A percentile compares a stretch with the other conserved stretches of the same genome.
Conservation (phyloP, 345 rosid genomes). For the Salix viminalis region DNA sequence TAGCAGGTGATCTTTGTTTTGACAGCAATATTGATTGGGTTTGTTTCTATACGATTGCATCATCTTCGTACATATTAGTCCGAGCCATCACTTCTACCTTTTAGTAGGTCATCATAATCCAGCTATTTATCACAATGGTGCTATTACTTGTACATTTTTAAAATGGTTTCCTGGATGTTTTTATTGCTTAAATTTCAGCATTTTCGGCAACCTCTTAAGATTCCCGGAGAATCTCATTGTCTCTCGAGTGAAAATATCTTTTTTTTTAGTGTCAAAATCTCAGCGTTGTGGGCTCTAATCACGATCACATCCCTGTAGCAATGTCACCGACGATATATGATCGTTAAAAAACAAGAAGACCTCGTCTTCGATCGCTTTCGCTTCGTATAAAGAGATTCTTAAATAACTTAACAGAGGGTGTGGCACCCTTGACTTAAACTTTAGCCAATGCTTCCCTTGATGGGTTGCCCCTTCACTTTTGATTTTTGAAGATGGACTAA, state of each 20-base stretch:
- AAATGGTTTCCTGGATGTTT: conserved; percentile 10
- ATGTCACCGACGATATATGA: not conserved
- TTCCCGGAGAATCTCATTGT: not conserved
- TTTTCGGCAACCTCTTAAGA: not conserved
- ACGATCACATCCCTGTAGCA: not conserved
- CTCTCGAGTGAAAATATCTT: not conserved
- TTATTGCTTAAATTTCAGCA: not conserved
- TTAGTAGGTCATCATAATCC: not conserved
- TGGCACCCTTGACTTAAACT: too few relatives aligned
- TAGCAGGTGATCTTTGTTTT: not conserved
- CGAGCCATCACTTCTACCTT: not conserved
- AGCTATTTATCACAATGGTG: not conserved
- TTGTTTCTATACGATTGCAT: not conserved
- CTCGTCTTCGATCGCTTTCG: too few relatives aligned
- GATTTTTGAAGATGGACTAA: too few relatives aligned
- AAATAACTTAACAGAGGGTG: too few relatives aligned
- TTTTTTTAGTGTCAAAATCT: not conserved
- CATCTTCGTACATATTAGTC: not conserved
- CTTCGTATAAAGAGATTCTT: too few relatives aligned
- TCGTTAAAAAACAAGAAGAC: too few relatives aligned
- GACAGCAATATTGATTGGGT: not conserved
- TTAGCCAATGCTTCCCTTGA: too few relatives aligned
- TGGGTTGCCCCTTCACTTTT: too few relatives aligned
- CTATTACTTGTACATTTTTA: conserved; percentile 13
- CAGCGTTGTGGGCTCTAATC: not conserved